Percentiles rank a stretch among this genome's conserved stretches.
These are phyloP conservation scores for Populus tremula DNA, from an alignment of 345 rosid species.

Conservation along the genomic window DNA sequence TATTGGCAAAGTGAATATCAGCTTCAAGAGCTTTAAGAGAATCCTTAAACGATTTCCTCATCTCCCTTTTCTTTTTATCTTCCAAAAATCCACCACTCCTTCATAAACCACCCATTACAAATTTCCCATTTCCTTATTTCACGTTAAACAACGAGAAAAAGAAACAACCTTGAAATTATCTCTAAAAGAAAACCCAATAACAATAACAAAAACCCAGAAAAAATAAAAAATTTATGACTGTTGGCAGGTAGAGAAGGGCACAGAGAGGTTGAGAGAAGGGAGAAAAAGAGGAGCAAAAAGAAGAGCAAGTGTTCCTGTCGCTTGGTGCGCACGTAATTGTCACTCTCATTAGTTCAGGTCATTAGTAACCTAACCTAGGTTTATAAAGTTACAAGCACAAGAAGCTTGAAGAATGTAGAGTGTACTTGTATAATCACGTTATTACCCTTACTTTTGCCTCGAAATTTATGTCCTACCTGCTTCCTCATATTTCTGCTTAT, in stretches of 20 bases:
- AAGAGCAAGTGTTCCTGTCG: conserved; percentile 27
- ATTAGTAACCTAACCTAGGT: too few species aligned
- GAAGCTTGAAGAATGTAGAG: background rate
- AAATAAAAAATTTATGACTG: background rate
- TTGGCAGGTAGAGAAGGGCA: background rate
- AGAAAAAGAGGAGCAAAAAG: background rate
- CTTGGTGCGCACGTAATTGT: conserved; percentile 76
- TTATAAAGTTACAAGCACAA: background rate
- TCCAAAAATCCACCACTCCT: conserved; percentile 17
- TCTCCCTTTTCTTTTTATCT: conserved; percentile 26
- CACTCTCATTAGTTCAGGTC: background rate
- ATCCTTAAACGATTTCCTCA: conserved; percentile 94
- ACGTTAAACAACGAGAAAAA: background rate
- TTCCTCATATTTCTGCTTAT: background rate
- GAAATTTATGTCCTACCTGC: background rate
- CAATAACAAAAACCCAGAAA: background rate
- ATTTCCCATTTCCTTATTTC: background rate
- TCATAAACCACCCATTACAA: conserved; percentile 10
- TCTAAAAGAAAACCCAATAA: background rate
- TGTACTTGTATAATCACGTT: conserved; percentile 5
- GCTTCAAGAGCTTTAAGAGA: conserved; percentile 97
- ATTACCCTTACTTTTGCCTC: conserved; percentile 15
- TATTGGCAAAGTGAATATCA: conserved; percentile 95
- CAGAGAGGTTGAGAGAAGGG: background rate
- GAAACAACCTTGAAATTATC: background rate